Evolutionary conservation across 345 rosid species (phyloP).

Genomic region (Corchorus capsularis): DNA sequence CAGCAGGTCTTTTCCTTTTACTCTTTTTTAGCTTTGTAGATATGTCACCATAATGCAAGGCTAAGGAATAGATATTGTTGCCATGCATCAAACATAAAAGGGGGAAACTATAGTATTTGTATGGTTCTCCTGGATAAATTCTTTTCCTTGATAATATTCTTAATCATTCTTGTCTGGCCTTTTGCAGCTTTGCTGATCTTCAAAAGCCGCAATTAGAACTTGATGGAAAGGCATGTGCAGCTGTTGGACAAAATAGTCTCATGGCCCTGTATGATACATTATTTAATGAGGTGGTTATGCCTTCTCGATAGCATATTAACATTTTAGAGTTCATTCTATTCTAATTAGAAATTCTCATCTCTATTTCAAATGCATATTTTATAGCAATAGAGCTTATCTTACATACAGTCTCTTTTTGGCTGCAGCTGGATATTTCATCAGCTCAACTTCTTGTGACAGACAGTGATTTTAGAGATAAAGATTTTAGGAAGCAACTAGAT

Average conservation of each 20-base stretch:
- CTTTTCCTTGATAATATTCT: constrained; percentile 1
- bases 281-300: constrained; percentile 64
- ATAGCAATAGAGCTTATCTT: constrained; percentile 12
- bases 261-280: constrained; percentile 95
- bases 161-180: constrained; percentile 17
- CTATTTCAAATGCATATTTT: background rate
- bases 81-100: background rate
- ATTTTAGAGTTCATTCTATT: background rate
- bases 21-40: background rate
- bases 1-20: constrained; percentile 68
- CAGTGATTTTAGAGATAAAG: constrained; percentile 74
- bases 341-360: background rate
- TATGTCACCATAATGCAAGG: background rate
- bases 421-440: constrained; percentile 94
- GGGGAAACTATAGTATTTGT: background rate
- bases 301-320: constrained; percentile 5
- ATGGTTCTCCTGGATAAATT: background rate
- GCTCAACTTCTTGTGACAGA: constrained; percentile 97
- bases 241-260: constrained; percentile 95
- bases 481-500: constrained; percentile 79
- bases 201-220: constrained; percentile 91
- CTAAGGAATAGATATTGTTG: background rate
- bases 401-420: background rate
- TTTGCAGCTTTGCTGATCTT: constrained; percentile 86
- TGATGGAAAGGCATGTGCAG: constrained; percentile 99